Conservation (phyloP, 345 rosid genomes). For the Reutealis trisperma region DNA sequence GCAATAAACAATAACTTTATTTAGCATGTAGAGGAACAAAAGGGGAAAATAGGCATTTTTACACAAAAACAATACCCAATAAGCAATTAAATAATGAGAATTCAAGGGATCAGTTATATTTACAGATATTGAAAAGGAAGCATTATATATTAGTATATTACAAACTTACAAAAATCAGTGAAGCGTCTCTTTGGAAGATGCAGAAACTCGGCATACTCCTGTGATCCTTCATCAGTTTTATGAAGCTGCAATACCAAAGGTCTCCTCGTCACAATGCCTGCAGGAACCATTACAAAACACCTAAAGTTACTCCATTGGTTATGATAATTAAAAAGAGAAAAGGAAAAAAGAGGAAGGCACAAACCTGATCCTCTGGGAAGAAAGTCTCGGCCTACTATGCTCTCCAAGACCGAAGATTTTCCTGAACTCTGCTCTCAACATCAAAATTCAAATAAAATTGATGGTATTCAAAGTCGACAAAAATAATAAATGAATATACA, state of each 20-base stretch:
- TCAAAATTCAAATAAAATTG: not conserved
- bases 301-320: not conserved
- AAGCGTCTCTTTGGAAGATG: conserved; percentile 38
- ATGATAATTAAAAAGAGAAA: not conserved
- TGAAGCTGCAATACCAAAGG: conserved; percentile 50
- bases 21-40: not conserved
- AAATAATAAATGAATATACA: no score
- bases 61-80: not conserved
- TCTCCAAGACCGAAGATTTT: conserved; percentile 96
- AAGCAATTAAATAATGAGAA: not conserved
- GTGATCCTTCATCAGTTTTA: conserved; percentile 37
- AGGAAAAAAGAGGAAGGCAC: not conserved
- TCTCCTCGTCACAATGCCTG: conserved; percentile 70
- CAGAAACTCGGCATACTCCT: conserved; percentile 47
- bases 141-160: not conserved
- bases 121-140: not conserved
- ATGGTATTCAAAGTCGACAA: no score
- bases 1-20: no score
- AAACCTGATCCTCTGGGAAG: conserved; percentile 98
- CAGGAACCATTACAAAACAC: conserved; percentile 6
- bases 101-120: not conserved
- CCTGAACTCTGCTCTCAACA: conserved; percentile 74
- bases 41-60: not conserved
- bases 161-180: conserved; percentile 37
- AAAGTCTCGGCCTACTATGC: conserved; percentile 92